Evolutionary conservation across 2,329 filamentous ascomycete species (phyloP).

Genomic region (Claviceps arundinis): DNA sequence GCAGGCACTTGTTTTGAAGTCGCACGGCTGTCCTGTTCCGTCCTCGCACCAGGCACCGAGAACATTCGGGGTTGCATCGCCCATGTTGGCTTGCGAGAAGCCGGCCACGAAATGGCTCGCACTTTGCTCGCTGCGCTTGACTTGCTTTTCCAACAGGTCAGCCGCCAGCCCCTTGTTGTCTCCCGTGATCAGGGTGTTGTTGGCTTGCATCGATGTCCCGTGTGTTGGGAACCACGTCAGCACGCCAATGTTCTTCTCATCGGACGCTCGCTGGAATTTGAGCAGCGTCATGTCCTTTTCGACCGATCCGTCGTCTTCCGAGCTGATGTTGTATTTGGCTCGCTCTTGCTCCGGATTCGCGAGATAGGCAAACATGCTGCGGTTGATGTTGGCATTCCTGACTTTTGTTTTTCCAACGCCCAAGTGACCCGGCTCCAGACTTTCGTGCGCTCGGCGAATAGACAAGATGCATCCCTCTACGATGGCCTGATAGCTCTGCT

Average conservation of each 20-base stretch:
- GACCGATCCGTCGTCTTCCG: slow-evolving; percentile 28
- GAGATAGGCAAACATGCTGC: slow-evolving; percentile 73
- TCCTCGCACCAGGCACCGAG: slow-evolving; percentile 80
- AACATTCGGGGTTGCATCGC: slow-evolving; percentile 77
- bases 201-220: slow-evolving; percentile 77
- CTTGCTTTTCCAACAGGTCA: slow-evolving; percentile 63
- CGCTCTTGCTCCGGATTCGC: slow-evolving; percentile 68
- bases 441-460: slow-evolving; percentile 63
- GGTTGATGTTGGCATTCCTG: slow-evolving; percentile 63
- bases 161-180: slow-evolving; percentile 92
- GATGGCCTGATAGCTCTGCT: slow-evolving; percentile 74
- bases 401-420: slow-evolving; percentile 50
- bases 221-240: slow-evolving; percentile 87
- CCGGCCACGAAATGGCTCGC: slow-evolving; percentile 66
- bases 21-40: slow-evolving; percentile 55
- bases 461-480: slow-evolving; percentile 72
- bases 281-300: slow-evolving; percentile 73
- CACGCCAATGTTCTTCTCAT: slow-evolving; percentile 63
- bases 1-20: slow-evolving; percentile 69
- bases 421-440: slow-evolving; percentile 42
- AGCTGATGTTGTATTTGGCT: slow-evolving; percentile 40
- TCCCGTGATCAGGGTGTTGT: slow-evolving; percentile 77
- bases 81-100: slow-evolving; percentile 84
- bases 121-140: slow-evolving; percentile 40
- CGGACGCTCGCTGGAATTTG: slow-evolving; percentile 56